Conservation (phyloP, 2,329 filamentous ascomycete species). For the Atkinsonella texensis region DNA sequence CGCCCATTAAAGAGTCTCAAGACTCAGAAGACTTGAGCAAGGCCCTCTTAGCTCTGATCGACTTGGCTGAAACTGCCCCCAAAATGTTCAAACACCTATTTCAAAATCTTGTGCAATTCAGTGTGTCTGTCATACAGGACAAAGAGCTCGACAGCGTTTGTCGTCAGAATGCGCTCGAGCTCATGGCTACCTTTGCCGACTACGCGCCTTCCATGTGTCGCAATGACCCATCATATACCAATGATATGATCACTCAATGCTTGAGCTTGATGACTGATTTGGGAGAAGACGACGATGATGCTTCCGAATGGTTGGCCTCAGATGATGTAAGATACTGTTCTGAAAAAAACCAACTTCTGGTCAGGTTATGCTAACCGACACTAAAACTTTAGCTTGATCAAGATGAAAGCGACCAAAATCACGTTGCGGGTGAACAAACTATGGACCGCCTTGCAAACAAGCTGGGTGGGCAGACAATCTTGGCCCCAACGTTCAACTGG, state of each 20-base stretch:
- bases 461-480: conserved; percentile 82
- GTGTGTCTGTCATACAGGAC: conserved; percentile 85
- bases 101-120: conserved; percentile 83
- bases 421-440: conserved; percentile 93
- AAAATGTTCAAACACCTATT: conserved; percentile 98
- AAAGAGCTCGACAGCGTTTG: conserved; percentile 86
- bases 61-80: conserved; percentile 83
- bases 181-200: conserved; percentile 97
- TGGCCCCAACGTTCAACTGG: conserved; percentile 93
- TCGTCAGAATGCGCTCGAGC: conserved; percentile 86
- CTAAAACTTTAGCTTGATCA: conserved; percentile 56
- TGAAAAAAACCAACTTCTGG: background rate
- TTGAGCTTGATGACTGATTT: conserved; percentile 97
- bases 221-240: conserved; percentile 83
- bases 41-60: conserved; percentile 81
- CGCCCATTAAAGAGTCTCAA: conserved; percentile 81
- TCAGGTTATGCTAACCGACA: conserved; percentile 14
- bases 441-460: conserved; percentile 98
- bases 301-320: conserved; percentile 79
- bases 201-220: conserved; percentile 89
- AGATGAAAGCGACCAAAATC: conserved; percentile 93
- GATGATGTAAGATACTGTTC: conserved; percentile 59
- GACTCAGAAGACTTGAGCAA: conserved; percentile 88
- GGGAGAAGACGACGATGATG: conserved; percentile 87
- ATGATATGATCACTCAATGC: conserved; percentile 97